These are phyloP conservation scores for Chrysoporthe cubensis DNA, from an alignment of 2,329 filamentous ascomycete genomes.

Conservation along the genomic window DNA sequence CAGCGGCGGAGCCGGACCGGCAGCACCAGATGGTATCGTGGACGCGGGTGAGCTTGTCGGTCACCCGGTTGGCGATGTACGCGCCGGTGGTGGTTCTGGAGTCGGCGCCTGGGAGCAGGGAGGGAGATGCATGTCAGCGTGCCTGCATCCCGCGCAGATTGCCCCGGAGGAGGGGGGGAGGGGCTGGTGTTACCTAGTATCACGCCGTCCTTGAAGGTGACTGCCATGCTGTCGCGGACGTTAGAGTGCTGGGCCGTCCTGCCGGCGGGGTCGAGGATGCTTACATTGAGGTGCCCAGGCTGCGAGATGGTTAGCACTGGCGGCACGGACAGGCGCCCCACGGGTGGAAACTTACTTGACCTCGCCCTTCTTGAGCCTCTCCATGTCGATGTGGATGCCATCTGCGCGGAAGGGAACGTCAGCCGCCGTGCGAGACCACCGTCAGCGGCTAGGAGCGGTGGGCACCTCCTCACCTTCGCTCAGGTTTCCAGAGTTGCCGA, in stretches of 20 bases:
- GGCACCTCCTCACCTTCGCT: conserved; percentile 58
- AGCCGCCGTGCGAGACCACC: conserved; percentile 30
- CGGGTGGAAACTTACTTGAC: conserved; percentile 76
- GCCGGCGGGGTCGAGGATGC: conserved; percentile 34
- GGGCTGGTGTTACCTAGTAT: conserved; percentile 70
- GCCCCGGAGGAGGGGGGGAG: neutral
- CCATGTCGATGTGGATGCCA: conserved; percentile 99
- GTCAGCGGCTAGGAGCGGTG: neutral
- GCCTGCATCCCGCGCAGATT: neutral
- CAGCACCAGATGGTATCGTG: conserved; percentile 99
- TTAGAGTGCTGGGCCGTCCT: conserved; percentile 32
- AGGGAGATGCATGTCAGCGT: neutral
- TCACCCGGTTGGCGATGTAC: conserved; percentile 99
- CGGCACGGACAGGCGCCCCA: conserved; percentile 4
- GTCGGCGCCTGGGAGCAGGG: conserved; percentile 70
- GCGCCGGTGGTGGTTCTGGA: conserved; percentile 96
- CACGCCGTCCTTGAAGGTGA: conserved; percentile 98
- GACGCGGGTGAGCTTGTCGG: conserved; percentile 97
- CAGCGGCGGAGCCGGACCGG: conserved; percentile 93
- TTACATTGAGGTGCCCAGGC: conserved; percentile 96
- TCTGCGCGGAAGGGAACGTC: conserved; percentile 57
- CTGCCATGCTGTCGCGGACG: conserved; percentile 76
- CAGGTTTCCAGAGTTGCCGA: conserved; percentile 63
- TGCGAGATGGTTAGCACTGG: conserved; percentile 47
- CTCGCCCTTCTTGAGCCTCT: conserved; percentile 96